These are phyloP conservation scores for Brassica incana DNA, from an alignment of 345 rosid species.

Conservation along the genomic window DNA sequence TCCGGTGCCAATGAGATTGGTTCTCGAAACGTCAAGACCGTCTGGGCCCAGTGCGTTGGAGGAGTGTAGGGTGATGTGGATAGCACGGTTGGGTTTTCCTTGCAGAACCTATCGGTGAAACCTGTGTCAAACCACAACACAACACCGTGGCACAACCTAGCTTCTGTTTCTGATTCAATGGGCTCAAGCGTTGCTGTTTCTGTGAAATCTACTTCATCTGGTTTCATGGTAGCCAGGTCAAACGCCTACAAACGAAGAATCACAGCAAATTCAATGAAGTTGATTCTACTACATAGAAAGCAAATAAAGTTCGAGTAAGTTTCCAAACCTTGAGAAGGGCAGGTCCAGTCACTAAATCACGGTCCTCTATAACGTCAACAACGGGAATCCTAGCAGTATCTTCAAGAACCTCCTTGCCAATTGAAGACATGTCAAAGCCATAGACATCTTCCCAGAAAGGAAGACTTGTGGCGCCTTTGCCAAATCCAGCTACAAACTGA, in stretches of 20 bases:
- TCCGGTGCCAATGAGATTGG: conserved; percentile 74
- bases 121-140: conserved; percentile 94
- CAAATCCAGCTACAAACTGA: conserved; percentile 91
- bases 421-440: conserved; percentile 83
- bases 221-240: conserved; percentile 80
- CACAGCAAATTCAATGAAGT: background rate
- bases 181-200: conserved; percentile 45
- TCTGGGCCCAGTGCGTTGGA: conserved; percentile 92
- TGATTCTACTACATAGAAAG: background rate
- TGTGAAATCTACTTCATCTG: conserved; percentile 91
- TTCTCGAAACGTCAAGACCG: conserved; percentile 74
- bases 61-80: conserved; percentile 85
- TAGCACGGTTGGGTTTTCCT: conserved; percentile 66
- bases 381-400: conserved; percentile 70
- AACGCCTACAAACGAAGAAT: conserved; percentile 54
- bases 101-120: conserved; percentile 86
- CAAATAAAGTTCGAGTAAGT: conserved; percentile 7
- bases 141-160: conserved; percentile 63
- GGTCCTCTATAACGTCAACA: conserved; percentile 64
- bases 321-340: conserved; percentile 58
- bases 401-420: conserved; percentile 73
- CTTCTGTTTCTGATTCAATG: conserved; percentile 19
- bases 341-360: conserved; percentile 65
- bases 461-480: conserved; percentile 83
- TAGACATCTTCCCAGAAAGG: conserved; percentile 93